phyloP scores from a whole-genome alignment of 768 basidiomycete species.

The Rhodotorula sphaerocarpa region DNA sequence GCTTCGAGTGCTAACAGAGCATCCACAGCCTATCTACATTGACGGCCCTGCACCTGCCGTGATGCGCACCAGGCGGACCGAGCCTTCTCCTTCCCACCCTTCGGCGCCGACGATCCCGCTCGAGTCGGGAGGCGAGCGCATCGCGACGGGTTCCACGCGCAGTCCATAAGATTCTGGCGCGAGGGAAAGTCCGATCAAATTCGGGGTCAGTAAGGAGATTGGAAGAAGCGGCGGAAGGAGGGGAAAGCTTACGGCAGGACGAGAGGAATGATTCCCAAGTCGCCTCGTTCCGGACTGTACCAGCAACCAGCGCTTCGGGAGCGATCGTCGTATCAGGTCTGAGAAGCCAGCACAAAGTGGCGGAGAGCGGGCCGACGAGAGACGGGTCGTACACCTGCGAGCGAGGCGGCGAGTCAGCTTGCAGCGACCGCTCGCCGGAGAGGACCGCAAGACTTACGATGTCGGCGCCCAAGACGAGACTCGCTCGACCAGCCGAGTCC shows the following conservation, averaged over 20 bases:
- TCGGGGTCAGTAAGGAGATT: background rate
- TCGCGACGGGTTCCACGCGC: slow-evolving; percentile 2
- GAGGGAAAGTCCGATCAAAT: too few relatives aligned
- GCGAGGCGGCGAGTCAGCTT: background rate
- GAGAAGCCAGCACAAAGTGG: slow-evolving; percentile 8
- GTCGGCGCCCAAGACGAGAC: slow-evolving; percentile 27
- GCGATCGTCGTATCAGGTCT: rapidly evolving
- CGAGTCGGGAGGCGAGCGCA: background rate
- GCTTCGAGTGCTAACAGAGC: too few relatives aligned
- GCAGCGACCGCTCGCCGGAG: background rate
- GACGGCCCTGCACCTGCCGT: too few relatives aligned
- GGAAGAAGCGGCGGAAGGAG: background rate
- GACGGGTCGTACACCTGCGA: slow-evolving; percentile 31
- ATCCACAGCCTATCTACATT: too few relatives aligned
- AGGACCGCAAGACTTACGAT: slow-evolving; percentile 18
- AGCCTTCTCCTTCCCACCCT: slow-evolving; percentile 30
- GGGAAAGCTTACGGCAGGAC: slow-evolving; percentile 14
- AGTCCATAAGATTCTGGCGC: too few relatives aligned
- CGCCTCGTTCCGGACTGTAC: slow-evolving; percentile 25
- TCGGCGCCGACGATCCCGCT: slow-evolving; percentile 29
- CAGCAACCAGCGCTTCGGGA: slow-evolving; percentile 24
- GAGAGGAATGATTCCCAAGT: slow-evolving; percentile 21
- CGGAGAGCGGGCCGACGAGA: slow-evolving; percentile 3
- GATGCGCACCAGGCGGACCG: slow-evolving; percentile 22
- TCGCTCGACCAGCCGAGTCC: background rate